phyloP scores from a whole-genome alignment of 2,329 filamentous ascomycete genomes.

The Phaeophleospora eucalypticola region DNA sequence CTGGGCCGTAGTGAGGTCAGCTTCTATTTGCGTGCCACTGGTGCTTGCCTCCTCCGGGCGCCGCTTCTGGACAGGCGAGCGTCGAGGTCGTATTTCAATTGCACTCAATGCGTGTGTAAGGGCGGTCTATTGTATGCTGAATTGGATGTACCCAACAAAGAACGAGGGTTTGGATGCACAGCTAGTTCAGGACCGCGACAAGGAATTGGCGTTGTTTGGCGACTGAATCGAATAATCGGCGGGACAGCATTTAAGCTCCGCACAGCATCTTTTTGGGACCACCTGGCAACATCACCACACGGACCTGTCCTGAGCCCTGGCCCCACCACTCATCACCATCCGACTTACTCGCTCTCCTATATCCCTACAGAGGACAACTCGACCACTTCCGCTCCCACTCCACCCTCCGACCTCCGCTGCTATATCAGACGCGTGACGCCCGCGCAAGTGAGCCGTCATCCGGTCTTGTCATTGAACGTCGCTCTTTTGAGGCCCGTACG shows the following conservation, averaged over 20 bases:
- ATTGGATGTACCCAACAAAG: neutral
- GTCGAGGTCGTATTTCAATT: neutral
- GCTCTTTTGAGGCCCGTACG: slow-evolving; percentile 3
- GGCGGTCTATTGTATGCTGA: neutral
- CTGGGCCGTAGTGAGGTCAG: neutral
- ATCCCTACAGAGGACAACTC: neutral
- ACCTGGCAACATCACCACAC: no score
- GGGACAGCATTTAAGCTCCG: no score
- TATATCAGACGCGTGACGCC: neutral
- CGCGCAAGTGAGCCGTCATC: neutral
- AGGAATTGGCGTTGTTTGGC: no score
- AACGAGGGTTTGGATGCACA: no score
- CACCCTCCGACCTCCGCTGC: no score
- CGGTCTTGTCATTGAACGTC: neutral
- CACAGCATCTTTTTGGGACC: no score
- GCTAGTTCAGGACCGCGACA: no score
- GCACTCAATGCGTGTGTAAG: no score
- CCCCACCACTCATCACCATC: neutral
- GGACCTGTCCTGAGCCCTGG: neutral
- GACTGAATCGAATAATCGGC: no score
- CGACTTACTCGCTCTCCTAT: neutral
- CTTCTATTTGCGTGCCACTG: neutral
- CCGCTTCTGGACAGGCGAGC: neutral
- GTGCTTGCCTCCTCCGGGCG: neutral
- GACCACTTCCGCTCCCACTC: neutral